These are phyloP conservation scores for Trichoderma erinaceum DNA, from an alignment of 495 filamentous ascomycete genomes.

Conservation along the genomic window DNA sequence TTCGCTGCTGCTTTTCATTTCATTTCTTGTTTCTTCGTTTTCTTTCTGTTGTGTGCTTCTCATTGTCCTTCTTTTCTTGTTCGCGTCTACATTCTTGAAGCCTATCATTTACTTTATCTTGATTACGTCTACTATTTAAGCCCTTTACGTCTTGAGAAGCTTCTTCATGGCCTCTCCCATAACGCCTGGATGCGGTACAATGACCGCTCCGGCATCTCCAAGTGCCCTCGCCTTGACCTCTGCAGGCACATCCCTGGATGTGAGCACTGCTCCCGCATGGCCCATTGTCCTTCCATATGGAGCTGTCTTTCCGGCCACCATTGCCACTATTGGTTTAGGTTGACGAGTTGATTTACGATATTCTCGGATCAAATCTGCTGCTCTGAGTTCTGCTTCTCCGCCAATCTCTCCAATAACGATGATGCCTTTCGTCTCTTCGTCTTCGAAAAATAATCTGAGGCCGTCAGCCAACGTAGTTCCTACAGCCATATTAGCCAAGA, in stretches of 20 bases:
- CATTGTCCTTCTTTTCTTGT: not conserved
- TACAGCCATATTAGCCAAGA: not conserved
- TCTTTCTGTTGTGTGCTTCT: not conserved
- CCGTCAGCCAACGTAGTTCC: conserved; percentile 75
- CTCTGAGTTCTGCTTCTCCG: conserved; percentile 73
- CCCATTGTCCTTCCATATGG: conserved; percentile 72
- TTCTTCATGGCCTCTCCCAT: conserved; percentile 11
- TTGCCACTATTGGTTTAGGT: conserved; percentile 67
- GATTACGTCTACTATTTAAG: not conserved
- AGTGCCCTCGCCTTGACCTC: conserved; percentile 13
- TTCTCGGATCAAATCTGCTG: conserved; percentile 70
- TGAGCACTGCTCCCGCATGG: conserved; percentile 62
- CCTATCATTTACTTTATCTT: not conserved
- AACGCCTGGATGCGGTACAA: conserved; percentile 13
- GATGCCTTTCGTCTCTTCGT: conserved; percentile 74
- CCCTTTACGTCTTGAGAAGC: not conserved
- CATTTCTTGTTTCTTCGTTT: not conserved
- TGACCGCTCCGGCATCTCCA: conserved; percentile 11
- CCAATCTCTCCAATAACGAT: conserved; percentile 83
- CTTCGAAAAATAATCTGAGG: conserved; percentile 63
- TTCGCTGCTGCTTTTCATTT: not conserved
- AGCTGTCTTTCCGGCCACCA: conserved; percentile 66
- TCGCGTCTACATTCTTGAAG: not conserved
- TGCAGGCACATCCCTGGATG: conserved; percentile 7
- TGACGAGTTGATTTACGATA: conserved; percentile 37